These are phyloP conservation scores for Thozetella sp. DNA, from an alignment of 495 filamentous ascomycete genomes.

Conservation along the genomic window DNA sequence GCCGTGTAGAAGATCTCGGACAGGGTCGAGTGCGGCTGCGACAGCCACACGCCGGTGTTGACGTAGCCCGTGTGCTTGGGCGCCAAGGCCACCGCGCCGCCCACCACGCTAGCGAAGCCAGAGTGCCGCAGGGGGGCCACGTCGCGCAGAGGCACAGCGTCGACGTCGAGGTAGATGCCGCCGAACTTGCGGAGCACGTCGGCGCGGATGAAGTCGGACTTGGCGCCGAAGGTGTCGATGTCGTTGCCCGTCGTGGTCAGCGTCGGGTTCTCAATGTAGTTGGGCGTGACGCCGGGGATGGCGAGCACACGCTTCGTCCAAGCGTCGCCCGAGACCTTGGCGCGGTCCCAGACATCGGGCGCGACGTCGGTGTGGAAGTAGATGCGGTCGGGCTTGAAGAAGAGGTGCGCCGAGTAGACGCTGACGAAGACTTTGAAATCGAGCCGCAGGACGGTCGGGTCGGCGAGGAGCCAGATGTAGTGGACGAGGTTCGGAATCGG, in stretches of 20 bases:
- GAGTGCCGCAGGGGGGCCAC: conserved; percentile 10
- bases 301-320: conserved; percentile 18
- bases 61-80: conserved; percentile 10
- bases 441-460: conserved; percentile 16
- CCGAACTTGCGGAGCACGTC: conserved; percentile 10
- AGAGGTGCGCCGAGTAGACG: conserved; percentile 20
- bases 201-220: conserved; percentile 18
- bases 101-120: conserved; percentile 19
- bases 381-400: conserved; percentile 18
- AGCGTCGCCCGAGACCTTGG: conserved; percentile 6
- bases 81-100: conserved; percentile 9
- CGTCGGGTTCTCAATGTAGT: conserved; percentile 8
- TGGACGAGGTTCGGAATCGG: conserved; percentile 28
- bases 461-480: conserved; percentile 23
- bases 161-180: conserved; percentile 20
- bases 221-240: conserved; percentile 11
- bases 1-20: conserved; percentile 10
- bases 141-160: conserved; percentile 18
- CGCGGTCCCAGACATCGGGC: conserved; percentile 10
- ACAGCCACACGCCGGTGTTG: conserved; percentile 19
- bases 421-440: conserved; percentile 20
- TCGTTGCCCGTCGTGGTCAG: conserved; percentile 8
- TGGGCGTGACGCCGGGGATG: conserved; percentile 10
- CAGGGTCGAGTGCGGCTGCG: conserved; percentile 6
- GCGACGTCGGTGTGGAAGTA: conserved; percentile 25